Evolutionary conservation across 768 basidiomycete species (phyloP).

Genomic region (Boletus reticulatus): DNA sequence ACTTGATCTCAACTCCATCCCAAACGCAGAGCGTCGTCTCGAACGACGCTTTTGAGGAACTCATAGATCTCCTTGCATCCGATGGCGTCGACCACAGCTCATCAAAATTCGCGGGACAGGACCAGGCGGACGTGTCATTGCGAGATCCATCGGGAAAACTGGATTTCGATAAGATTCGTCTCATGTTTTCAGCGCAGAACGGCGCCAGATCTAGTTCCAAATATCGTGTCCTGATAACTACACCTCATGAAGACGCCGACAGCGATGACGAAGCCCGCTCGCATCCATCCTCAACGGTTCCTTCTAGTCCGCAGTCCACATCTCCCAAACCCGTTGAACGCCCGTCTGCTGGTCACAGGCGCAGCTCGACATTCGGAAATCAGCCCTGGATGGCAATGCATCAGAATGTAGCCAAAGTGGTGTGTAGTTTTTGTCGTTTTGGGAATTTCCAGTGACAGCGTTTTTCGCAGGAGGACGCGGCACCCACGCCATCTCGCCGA

Average conservation of each 20-base stretch:
- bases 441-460: constrained; percentile 1
- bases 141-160: constrained; percentile 30
- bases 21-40: constrained; percentile 17
- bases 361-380: constrained; percentile 25
- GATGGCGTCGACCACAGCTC: constrained; percentile 22
- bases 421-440: constrained; percentile 1
- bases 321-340: constrained; percentile 13
- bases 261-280: constrained; percentile 19
- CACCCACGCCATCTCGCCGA: neutral
- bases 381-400: constrained; percentile 14
- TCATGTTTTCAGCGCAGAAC: constrained; percentile 24
- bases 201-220: neutral
- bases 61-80: constrained; percentile 31
- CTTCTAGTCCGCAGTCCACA: constrained; percentile 13
- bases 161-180: constrained; percentile 31
- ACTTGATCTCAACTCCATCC: constrained; percentile 24
- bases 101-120: neutral
- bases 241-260: constrained; percentile 5
- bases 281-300: constrained; percentile 1
- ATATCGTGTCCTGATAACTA: neutral
- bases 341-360: constrained; percentile 11
- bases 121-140: constrained; percentile 10
- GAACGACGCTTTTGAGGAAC: constrained; percentile 23
- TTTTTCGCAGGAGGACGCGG: constrained; percentile 7
- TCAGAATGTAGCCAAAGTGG: constrained; percentile 9